Evolutionary conservation across 2,329 filamentous ascomycete species (phyloP).

Genomic region (Trichophyton mentagrophytes): DNA sequence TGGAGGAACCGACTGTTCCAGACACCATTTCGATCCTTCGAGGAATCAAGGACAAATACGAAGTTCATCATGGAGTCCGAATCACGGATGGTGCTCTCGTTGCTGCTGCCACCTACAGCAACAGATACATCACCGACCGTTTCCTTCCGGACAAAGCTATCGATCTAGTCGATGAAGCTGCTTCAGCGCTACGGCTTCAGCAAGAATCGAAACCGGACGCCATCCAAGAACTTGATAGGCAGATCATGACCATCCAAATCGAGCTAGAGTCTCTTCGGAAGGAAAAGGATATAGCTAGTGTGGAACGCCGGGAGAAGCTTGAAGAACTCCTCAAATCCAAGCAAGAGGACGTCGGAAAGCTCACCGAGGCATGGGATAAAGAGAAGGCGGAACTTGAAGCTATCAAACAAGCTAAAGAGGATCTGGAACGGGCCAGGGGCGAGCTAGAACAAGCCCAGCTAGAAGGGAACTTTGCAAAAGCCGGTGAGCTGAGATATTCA

Average conservation of each 20-base stretch:
- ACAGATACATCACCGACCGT: constrained; percentile 91
- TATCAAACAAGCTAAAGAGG: constrained; percentile 74
- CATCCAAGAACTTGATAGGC: constrained; percentile 81
- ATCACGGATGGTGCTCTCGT: constrained; percentile 89
- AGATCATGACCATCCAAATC: constrained; percentile 95
- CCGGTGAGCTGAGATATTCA: constrained; percentile 82
- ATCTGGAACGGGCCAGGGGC: constrained; percentile 72
- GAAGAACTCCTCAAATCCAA: constrained; percentile 62
- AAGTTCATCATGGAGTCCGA: constrained; percentile 89
- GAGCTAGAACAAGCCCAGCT: constrained; percentile 81
- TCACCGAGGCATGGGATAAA: constrained; percentile 80
- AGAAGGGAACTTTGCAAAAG: constrained; percentile 74
- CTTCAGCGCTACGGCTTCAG: constrained; percentile 75
- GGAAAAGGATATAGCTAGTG: constrained; percentile 80
- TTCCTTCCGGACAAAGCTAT: constrained; percentile 97
- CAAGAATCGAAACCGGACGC: constrained; percentile 95
- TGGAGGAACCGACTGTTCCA: constrained; percentile 81
- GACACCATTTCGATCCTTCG: constrained; percentile 92
- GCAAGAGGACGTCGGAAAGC: constrained; percentile 59
- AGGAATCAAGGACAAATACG: constrained; percentile 95
- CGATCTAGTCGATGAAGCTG: constrained; percentile 90
- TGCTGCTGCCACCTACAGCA: constrained; percentile 80
- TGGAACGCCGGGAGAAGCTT: constrained; percentile 75
- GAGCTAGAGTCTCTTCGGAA: constrained; percentile 90
- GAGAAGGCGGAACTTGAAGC: constrained; percentile 74